These are phyloP conservation scores for Golubevia sp. DNA, from an alignment of 1,284 basidiomycete genomes.

Conservation along the genomic window DNA sequence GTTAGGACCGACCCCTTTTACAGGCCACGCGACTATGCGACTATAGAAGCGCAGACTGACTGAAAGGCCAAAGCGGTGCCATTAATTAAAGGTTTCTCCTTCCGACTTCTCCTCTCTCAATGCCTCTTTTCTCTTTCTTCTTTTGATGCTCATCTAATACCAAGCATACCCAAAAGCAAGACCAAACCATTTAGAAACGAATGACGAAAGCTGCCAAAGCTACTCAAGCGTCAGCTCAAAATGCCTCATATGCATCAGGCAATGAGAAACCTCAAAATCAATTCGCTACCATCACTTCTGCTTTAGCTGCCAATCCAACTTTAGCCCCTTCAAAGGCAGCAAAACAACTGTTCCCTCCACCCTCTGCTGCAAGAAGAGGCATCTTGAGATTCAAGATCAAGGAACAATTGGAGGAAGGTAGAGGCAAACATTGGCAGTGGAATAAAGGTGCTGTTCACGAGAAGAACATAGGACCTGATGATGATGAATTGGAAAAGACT, in stretches of 20 bases:
- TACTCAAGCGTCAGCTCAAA: no score
- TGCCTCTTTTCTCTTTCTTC: no score
- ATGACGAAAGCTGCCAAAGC: no score
- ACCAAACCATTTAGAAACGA: no score
- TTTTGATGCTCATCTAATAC: no score
- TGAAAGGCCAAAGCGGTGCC: no score
- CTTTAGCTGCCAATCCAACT: conserved; percentile 40
- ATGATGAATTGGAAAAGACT: conserved; percentile 42
- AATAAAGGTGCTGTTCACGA: conserved; percentile 46
- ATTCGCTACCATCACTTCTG: conserved; percentile 49
- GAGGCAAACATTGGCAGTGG: conserved; percentile 54
- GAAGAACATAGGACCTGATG: conserved; percentile 40
- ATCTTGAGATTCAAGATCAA: conserved; percentile 49
- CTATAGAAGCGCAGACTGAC: no score
- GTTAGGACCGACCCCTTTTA: no score
- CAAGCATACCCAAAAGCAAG: no score
- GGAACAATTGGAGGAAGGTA: conserved; percentile 40
- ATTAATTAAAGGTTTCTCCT: no score
- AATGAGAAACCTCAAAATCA: conserved; percentile 1
- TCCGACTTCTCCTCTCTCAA: no score
- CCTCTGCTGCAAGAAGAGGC: conserved; percentile 35
- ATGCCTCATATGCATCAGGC: neutral
- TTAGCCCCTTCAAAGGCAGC: conserved; percentile 36
- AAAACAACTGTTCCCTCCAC: conserved; percentile 34
- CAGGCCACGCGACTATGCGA: no score